Base-by-base conservation (phyloP, 2,329 filamentous ascomycete species). In the Exophiala sideris region DNA sequence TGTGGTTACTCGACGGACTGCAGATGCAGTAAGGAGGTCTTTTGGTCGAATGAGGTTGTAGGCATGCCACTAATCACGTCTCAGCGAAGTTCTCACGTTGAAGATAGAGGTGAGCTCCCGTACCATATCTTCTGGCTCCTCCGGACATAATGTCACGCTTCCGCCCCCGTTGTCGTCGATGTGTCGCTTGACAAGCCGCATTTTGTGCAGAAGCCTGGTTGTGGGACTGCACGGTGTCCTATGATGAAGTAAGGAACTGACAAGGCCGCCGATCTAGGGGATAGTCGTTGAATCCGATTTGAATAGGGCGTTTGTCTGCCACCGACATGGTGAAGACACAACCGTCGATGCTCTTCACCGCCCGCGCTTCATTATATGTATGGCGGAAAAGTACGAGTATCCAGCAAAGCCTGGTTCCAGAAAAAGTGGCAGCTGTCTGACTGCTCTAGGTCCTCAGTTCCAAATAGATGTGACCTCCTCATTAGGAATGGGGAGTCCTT, bases 91-190 rank as follows among this genome's bases (percentile, higher is more conserved):
- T 20, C 20, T 11, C 16, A 18, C n/a, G 52, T 24, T 33, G 54
- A 47, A 20, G 33, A 41, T n/a, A n/a, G 11, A 11, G 5, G 35
- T n/a, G 29, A 20, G 36, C 47, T 39, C 33, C 58, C 64, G 60
- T 74, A 85, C 83, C 86, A 89, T 89, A 64, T 89, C 86, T 71
- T 89, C 86, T 47, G 85, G 83, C 68, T 88, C 86, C 70, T 88
- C 85, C 2, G 86, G 86, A 56, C 83, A 78, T 50, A 89, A 74
- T 5, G 83, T 86, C 50, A 85, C 83, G 32, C 74, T 77, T 29
- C 86, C 86, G 1, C 82, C 81, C 71, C 84, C 84, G 70, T 85
- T 79, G 55, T 80, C 80, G 64, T 87, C 83, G 60, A 88, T 85
- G 55, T 80, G 79, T 56, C 84, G 80, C 67, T 84, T 87, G 63